phyloP scores from a whole-genome alignment of 768 basidiomycete genomes.

The Asterophora lycoperdoides region DNA sequence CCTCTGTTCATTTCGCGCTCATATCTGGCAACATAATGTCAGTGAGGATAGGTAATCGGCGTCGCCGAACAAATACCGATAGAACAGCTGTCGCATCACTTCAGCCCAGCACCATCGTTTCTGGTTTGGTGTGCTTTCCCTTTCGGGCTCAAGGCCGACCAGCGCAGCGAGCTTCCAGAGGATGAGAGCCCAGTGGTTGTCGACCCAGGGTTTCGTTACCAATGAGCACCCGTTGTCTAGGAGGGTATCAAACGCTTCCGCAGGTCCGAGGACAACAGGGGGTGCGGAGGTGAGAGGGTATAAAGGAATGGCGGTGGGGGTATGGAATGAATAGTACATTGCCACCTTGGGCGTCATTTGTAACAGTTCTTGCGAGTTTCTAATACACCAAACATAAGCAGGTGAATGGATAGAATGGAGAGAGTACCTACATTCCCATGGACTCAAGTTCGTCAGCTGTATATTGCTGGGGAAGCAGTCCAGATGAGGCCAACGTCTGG shows the following conservation, averaged over 20 bases:
- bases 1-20: conserved; percentile 80
- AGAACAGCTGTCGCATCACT: conserved; percentile 77
- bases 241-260: conserved; percentile 53
- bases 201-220: conserved; percentile 77
- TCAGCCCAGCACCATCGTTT: conserved; percentile 82
- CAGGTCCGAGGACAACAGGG: conserved; percentile 37
- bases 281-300: conserved; percentile 16
- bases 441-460: conserved; percentile 38
- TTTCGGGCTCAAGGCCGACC: conserved; percentile 66
- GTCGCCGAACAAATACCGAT: conserved; percentile 51
- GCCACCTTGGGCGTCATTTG: conserved; percentile 56
- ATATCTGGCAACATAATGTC: conserved; percentile 50
- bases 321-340: conserved; percentile 56
- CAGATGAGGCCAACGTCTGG: conserved; percentile 43
- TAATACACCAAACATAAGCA: conserved; percentile 20
- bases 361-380: conserved; percentile 46
- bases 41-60: not conserved
- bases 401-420: not conserved
- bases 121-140: conserved; percentile 39
- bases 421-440: conserved; percentile 47
- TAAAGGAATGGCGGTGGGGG: conserved; percentile 27
- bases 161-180: conserved; percentile 95
- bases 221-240: conserved; percentile 56
- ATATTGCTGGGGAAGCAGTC: conserved; percentile 47
- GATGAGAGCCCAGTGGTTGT: conserved; percentile 87